Conservation (phyloP, 192 early-diverging fungal species). For the Kappamyces sp. region DNA sequence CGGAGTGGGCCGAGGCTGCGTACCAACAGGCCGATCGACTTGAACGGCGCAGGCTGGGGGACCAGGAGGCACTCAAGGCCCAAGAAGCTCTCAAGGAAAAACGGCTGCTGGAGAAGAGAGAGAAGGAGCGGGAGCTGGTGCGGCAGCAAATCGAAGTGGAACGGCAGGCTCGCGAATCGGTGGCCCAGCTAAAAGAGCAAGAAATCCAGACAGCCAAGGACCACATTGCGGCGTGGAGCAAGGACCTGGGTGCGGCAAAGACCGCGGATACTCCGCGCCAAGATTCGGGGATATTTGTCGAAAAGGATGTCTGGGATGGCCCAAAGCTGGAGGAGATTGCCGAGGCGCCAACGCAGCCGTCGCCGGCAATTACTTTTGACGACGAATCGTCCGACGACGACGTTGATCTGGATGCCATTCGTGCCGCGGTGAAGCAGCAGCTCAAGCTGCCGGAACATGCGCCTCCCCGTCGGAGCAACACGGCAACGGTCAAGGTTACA, state of each 20-base stretch:
- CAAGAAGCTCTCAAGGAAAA: constrained; percentile 24
- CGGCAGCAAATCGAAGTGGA: constrained; percentile 49
- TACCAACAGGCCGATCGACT: too few relatives aligned
- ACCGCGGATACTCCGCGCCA: not conserved
- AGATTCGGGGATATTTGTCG: constrained; percentile 31
- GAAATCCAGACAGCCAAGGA: constrained; percentile 37
- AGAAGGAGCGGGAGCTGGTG: constrained; percentile 33
- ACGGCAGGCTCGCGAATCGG: constrained; percentile 27
- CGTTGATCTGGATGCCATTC: constrained; percentile 43
- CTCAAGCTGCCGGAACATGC: not conserved
- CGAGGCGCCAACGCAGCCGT: not conserved
- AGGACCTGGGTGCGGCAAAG: not conserved
- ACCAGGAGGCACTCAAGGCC: not conserved
- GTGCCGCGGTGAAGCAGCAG: constrained; percentile 19
- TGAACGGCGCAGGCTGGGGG: too few relatives aligned
- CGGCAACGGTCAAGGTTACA: constrained; percentile 24
- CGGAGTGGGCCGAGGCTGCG: not conserved
- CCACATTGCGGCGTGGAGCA: not conserved
- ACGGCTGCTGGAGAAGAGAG: constrained; percentile 25
- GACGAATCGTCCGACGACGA: constrained; percentile 34
- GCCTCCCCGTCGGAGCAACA: constrained; percentile 16
- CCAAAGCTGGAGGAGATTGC: not conserved
- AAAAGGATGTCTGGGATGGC: constrained; percentile 3
- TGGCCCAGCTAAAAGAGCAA: constrained; percentile 27
- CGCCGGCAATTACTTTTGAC: constrained; percentile 8